phyloP scores from a whole-genome alignment of 2,329 filamentous ascomycete species.

The Zymoseptoria brevis region DNA sequence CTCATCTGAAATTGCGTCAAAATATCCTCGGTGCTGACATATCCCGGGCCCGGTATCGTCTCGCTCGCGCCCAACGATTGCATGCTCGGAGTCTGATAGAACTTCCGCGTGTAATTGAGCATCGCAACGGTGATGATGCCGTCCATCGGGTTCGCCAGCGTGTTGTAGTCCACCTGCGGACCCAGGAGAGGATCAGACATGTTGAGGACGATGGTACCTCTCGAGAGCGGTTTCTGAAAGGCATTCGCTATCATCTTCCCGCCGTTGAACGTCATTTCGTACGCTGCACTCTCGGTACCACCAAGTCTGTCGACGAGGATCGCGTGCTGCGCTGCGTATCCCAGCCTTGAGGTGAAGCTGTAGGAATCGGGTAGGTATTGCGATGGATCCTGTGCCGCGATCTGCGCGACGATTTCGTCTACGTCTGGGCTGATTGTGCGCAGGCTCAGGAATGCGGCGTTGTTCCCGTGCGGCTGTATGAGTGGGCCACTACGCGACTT shows the following conservation, averaged over 20 bases:
- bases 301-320: constrained; percentile 7
- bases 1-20: constrained; percentile 1
- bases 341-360: constrained; percentile 3
- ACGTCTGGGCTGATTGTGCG: neutral
- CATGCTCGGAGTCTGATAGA: constrained; percentile 28
- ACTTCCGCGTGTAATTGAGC: constrained; percentile 30
- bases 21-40: constrained; percentile 18
- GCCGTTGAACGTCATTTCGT: constrained; percentile 16
- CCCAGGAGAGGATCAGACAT: neutral
- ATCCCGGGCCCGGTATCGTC: constrained; percentile 18
- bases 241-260: constrained; percentile 10
- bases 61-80: constrained; percentile 28
- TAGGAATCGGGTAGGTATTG: constrained; percentile 15
- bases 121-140: constrained; percentile 29
- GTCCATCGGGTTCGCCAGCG: constrained; percentile 30
- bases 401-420: constrained; percentile 6
- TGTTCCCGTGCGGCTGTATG: constrained; percentile 11
- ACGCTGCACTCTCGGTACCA: constrained; percentile 8
- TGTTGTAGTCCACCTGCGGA: neutral
- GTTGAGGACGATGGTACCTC: neutral
- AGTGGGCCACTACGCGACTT: constrained; percentile 7
- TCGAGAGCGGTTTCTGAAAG: constrained; percentile 17
- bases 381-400: constrained; percentile 12
- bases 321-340: constrained; percentile 13
- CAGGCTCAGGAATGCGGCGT: constrained; percentile 17